Percentiles rank a stretch among this genome's conserved stretches.
Evolutionary conservation across 2,329 filamentous ascomycete genomes (phyloP).

Genomic region (Aspergillus puulaauensis): DNA sequence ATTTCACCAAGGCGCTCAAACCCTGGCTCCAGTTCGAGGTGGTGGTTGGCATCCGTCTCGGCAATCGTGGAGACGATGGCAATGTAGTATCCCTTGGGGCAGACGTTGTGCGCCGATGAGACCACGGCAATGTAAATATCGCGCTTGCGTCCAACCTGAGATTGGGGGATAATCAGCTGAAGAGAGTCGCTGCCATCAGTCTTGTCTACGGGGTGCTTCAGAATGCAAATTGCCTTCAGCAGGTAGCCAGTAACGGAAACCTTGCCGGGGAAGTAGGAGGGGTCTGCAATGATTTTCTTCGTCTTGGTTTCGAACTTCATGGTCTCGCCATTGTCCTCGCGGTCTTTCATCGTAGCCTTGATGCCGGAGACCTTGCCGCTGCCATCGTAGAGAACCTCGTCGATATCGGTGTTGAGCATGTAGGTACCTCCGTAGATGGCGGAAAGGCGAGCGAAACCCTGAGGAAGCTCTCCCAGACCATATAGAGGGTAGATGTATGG

Average conservation of each 20-base stretch:
- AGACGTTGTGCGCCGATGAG: conserved; percentile 94
- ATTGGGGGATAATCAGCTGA: conserved; percentile 97
- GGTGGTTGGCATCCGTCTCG: conserved; percentile 87
- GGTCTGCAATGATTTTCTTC: conserved; percentile 93
- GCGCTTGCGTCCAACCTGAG: conserved; percentile 96
- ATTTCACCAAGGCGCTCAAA: conserved; percentile 89
- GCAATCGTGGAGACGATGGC: conserved; percentile 98
- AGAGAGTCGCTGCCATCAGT: conserved; percentile 86
- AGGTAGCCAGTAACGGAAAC: conserved; percentile 84
- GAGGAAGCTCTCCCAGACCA: conserved; percentile 92
- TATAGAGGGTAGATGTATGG: conserved; percentile 99
- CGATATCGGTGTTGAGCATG: conserved; percentile 95
- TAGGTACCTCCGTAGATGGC: conserved; percentile 99
- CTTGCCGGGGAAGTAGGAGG: conserved; percentile 93
- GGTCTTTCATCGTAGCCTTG: conserved; percentile 93
- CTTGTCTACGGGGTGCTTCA: conserved; percentile 90
- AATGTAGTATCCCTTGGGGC: conserved; percentile 98
- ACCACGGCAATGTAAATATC: conserved; percentile 97
- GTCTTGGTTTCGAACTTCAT: conserved; percentile 97
- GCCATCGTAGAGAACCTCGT: conserved; percentile 80
- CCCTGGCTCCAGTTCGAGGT: conserved; percentile 89
- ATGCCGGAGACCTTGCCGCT: conserved; percentile 86
- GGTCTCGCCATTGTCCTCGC: conserved; percentile 67
- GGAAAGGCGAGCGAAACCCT: conserved; percentile 94
- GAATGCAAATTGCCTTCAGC: conserved; percentile 93